These are phyloP conservation scores for Lunularia cruciata DNA, from an alignment of 225 moss, liverwort and hornwort species.

Conservation along the genomic window DNA sequence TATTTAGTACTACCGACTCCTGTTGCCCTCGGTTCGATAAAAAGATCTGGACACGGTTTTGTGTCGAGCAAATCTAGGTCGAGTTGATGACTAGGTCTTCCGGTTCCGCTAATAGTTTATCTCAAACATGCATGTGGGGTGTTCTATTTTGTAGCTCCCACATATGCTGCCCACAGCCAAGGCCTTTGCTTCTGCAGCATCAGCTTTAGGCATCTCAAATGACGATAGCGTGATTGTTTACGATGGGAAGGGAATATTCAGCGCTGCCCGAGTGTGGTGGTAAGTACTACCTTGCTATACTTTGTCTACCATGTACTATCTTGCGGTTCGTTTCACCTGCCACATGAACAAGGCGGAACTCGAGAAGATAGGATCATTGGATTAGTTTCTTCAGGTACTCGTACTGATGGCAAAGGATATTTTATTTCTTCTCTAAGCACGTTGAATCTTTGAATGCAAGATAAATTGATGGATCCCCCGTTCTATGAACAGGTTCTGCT, in stretches of 20 bases:
- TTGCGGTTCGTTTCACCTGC: no score
- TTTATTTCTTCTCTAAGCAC: no score
- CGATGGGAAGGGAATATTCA: conserved; percentile 92
- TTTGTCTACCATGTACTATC: no score
- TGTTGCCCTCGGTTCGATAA: no score
- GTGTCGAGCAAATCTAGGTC: not conserved
- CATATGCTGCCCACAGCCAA: conserved; percentile 93
- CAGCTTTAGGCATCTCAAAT: conserved; percentile 78
- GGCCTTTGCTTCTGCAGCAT: conserved; percentile 82
- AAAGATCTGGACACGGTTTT: not conserved
- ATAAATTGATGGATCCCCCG: no score
- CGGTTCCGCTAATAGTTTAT: not conserved
- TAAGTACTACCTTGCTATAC: conserved; percentile 30
- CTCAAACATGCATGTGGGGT: not conserved
- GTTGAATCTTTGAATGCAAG: no score
- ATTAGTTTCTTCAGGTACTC: no score
- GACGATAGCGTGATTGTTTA: conserved; percentile 70
- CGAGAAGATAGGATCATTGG: no score
- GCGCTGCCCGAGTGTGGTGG: conserved; percentile 98
- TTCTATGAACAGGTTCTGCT: no score
- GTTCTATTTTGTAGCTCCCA: conserved; percentile 64
- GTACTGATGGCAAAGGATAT: no score
- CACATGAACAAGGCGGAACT: no score
- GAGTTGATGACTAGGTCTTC: not conserved
- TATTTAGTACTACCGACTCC: no score